phyloP scores from a whole-genome alignment of 140 eudicot species.

The Senecio squalidus region DNA sequence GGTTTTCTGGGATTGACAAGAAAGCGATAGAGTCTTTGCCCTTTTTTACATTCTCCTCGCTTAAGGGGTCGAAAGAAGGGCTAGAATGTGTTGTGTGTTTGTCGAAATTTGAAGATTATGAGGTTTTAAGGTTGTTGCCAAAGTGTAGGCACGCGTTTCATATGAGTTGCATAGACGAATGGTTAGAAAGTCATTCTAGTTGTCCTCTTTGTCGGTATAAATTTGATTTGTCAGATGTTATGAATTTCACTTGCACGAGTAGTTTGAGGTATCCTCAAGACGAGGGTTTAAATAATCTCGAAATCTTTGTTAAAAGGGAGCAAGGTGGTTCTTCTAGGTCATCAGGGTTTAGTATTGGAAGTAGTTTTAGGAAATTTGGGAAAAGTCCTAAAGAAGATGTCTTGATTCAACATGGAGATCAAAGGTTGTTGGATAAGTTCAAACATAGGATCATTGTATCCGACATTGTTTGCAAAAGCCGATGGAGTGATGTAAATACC shows the following conservation, averaged over 20 bases:
- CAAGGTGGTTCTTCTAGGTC: conserved; percentile 32
- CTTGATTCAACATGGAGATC: conserved; percentile 29
- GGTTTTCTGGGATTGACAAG: conserved; percentile 52
- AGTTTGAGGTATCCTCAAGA: conserved; percentile 39
- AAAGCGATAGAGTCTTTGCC: conserved; percentile 59
- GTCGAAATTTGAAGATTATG: conserved; percentile 52
- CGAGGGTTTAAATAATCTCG: conserved; percentile 30
- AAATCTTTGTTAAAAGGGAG: conserved; percentile 51
- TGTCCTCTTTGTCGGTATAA: conserved; percentile 71
- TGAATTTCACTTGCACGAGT: conserved; percentile 22
- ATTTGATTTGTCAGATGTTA: conserved; percentile 27
- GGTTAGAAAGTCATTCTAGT: conserved; percentile 69
- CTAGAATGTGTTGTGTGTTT: conserved; percentile 70
- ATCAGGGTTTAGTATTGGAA: conserved; percentile 31
- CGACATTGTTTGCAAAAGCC: conserved; percentile 47
- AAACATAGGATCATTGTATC: conserved; percentile 62
- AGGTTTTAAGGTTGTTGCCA: too few relatives aligned
- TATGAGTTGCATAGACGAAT: conserved; percentile 58
- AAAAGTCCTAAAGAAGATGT: conserved; percentile 33
- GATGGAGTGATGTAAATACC: conserved; percentile 73
- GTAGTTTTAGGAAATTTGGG: conserved; percentile 20
- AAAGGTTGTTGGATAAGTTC: conserved; percentile 35
- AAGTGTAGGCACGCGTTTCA: conserved; percentile 81
- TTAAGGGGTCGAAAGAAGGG: conserved; percentile 66
- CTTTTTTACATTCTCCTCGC: conserved; percentile 57